Conservation (phyloP, 1,139 yeast genomes). For the Candida tropicalis region DNA sequence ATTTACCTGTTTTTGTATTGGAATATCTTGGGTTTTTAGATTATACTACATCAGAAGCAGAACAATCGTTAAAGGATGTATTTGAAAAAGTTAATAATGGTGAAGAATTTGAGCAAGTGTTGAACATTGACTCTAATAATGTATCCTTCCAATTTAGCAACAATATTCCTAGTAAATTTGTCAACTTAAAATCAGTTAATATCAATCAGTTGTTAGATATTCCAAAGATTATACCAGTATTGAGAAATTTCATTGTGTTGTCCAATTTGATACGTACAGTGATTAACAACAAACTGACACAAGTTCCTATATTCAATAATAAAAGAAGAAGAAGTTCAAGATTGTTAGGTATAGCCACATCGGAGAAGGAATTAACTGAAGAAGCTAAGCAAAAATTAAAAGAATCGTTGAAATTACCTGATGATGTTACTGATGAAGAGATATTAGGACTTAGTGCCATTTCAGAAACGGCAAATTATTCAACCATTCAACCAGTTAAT, state of each 20-base stretch:
- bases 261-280: conserved; percentile 23
- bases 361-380: conserved; percentile 19
- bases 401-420: conserved; percentile 38
- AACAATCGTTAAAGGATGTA: conserved; percentile 12
- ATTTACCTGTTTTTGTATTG: conserved; percentile 29
- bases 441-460: conserved; percentile 39
- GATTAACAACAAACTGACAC: conserved; percentile 4
- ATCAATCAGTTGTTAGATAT: conserved; percentile 29
- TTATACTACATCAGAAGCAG: conserved; percentile 12
- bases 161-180: conserved; percentile 17
- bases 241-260: conserved; percentile 36
- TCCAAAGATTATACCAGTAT: conserved; percentile 27
- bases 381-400: conserved; percentile 35
- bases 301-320: conserved; percentile 1
- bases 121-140: conserved; percentile 8
- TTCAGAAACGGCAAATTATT: conserved; percentile 21
- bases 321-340: conserved; percentile 16
- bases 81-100: conserved; percentile 24
- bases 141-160: conserved; percentile 14
- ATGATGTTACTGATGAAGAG: conserved; percentile 45
- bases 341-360: conserved; percentile 7
- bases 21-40: conserved; percentile 33
- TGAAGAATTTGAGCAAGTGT: conserved; percentile 17
- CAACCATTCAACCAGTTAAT: conserved; percentile 23
- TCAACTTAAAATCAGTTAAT: conserved; percentile 25